These are phyloP conservation scores for Talaromyces adpressus DNA, from an alignment of 495 filamentous ascomycete genomes.

Conservation along the genomic window DNA sequence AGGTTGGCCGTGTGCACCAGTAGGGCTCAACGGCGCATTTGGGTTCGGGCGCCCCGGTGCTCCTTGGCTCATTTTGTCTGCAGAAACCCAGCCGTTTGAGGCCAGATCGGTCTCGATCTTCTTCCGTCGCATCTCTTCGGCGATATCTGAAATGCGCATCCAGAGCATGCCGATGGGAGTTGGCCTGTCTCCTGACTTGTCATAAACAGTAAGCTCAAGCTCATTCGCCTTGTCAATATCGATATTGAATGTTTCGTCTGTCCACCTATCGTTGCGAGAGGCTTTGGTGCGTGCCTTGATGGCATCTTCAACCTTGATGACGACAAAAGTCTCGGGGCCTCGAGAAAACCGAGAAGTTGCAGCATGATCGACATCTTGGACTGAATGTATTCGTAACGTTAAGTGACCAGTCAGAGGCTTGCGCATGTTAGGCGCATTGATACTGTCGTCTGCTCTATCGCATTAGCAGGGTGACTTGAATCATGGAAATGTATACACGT, in stretches of 20 bases:
- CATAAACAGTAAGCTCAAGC: constrained; percentile 94
- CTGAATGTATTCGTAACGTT: constrained; percentile 74
- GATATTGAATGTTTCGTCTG: constrained; percentile 81
- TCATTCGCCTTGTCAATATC: constrained; percentile 98
- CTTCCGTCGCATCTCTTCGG: constrained; percentile 94
- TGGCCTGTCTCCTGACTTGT: constrained; percentile 80
- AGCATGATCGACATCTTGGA: constrained; percentile 93
- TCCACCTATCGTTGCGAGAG: constrained; percentile 82
- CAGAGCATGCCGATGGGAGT: constrained; percentile 93
- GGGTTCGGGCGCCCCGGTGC: constrained; percentile 29
- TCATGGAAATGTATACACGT: constrained; percentile 17
- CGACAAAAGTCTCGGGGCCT: constrained; percentile 88
- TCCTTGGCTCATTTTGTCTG: constrained; percentile 76
- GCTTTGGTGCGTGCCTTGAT: constrained; percentile 83
- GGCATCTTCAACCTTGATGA: constrained; percentile 92
- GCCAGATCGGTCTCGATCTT: constrained; percentile 94
- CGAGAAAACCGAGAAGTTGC: constrained; percentile 78
- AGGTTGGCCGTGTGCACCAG: constrained; percentile 19
- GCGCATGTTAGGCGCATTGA: constrained; percentile 88
- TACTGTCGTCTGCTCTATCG: constrained; percentile 72
- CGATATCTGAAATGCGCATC: constrained; percentile 95
- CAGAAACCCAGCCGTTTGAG: constrained; percentile 89
- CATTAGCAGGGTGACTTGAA: constrained; percentile 4
- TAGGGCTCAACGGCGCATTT: constrained; percentile 34
- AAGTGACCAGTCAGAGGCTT: constrained; percentile 90